phyloP scores from a whole-genome alignment of 768 basidiomycete genomes.

The Cyclocybe cylindracea region DNA sequence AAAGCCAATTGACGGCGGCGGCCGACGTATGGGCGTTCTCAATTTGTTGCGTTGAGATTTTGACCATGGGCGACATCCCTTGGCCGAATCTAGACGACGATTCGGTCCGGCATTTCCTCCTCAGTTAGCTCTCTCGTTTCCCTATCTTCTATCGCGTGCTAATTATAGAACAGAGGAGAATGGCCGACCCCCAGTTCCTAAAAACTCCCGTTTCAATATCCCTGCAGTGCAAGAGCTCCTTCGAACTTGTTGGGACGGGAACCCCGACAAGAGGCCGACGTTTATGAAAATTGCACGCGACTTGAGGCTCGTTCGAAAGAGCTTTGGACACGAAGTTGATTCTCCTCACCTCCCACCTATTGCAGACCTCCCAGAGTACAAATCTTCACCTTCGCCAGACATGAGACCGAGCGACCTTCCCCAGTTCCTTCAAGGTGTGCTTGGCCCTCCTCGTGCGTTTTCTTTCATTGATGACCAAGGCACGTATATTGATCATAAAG shows the following conservation, averaged over 20 bases:
- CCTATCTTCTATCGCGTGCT: constrained; percentile 16
- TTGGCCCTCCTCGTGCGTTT: constrained; percentile 16
- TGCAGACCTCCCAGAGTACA: constrained; percentile 18
- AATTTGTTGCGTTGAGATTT: constrained; percentile 67
- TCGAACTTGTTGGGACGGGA: constrained; percentile 55
- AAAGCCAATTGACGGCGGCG: constrained; percentile 46
- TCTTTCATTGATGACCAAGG: background rate
- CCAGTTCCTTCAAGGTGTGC: constrained; percentile 15
- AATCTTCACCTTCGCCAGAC: constrained; percentile 29
- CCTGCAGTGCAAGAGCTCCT: constrained; percentile 47
- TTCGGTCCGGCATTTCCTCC: constrained; percentile 51
- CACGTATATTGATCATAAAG: background rate
- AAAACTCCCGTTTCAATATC: constrained; percentile 37
- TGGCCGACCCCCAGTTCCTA: constrained; percentile 51
- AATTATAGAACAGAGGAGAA: constrained; percentile 41
- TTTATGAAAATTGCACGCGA: constrained; percentile 54
- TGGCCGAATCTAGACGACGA: constrained; percentile 56
- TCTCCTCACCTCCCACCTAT: constrained; percentile 18
- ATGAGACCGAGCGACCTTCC: constrained; percentile 28
- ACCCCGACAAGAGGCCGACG: constrained; percentile 50
- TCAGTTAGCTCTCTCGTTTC: constrained; percentile 36
- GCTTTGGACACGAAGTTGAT: constrained; percentile 32
- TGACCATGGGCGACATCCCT: constrained; percentile 63
- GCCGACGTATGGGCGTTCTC: constrained; percentile 75
- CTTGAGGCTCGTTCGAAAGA: constrained; percentile 46